Evolutionary conservation across 495 filamentous ascomycete species (phyloP), one percentile per base, ranked within the genome.

Genomic region (Neurospora intermedia): DNA sequence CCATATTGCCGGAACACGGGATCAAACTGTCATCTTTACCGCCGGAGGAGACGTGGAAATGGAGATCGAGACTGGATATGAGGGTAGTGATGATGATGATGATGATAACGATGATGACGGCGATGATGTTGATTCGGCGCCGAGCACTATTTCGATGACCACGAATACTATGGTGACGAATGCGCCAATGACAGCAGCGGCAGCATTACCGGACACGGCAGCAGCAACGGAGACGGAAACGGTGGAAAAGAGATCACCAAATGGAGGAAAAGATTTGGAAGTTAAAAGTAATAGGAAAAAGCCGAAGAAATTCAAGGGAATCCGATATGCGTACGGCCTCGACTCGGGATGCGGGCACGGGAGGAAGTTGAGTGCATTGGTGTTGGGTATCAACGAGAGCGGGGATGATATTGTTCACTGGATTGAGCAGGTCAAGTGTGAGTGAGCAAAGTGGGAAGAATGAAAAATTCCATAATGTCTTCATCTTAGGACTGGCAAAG

Each of bases 291-390:
- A 69, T 7, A 72, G 40, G 16, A 43, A 71, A 18, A 75, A 72
- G 23, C 41, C 70, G 70, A 77, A 70, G 35, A 75, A 69, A 39
- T 73, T 39, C 43, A 74, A 70, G 11, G 80, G 78, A 10, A 74
- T 72, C 16, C 73, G 80, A 41, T 96, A 94, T 79, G 91, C 90
- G 54, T 93, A 93, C 78, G 96, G 96, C 2, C 83, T 99, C 27
- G 96, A 98, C 79, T 89, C 89, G 1, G 91, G 90, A 2, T 98
- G 94, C 78, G 88, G 92, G 11, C 88, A 89, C 71, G 94, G 93
- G 9, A 90, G 89, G 0, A 84, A 86, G 71, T 78, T 98, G 73
- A 92, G 91, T 3, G 95, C 92, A n/a, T 76, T 96, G 72, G 84
- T 98, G 6, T 87, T 97, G 46, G 88, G 89, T 73, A 76, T 78